Base-by-base conservation (phyloP, 1,284 basidiomycete species). In the Ceratobasidium sp. region DNA sequence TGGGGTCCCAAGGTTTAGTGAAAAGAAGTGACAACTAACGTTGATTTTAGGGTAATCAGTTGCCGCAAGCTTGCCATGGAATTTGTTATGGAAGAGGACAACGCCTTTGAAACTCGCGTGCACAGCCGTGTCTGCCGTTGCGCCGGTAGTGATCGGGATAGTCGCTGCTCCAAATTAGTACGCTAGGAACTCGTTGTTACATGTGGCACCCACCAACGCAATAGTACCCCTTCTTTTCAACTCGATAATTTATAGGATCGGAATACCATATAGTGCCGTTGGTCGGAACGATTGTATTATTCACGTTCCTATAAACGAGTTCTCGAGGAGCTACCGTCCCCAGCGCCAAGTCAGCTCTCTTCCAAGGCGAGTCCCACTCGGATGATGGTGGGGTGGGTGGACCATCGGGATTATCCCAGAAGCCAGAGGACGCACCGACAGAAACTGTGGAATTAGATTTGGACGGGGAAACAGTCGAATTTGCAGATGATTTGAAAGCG, bases 11-110 rank as follows among this genome's bases (percentile, higher is more conserved):
- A 61, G 39, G 39, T 30, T 32, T 8, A 14, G 30, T 4, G 16
- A 32, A 9, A n/a, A 34, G 28, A 43, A 46, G 58, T 55, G 21
- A 55, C 12, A 14, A 83, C 92, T 79, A 80, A 97, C 94, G 75
- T 88, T 91, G 78, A 98, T 92, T 87, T 99, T 99, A n/a, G 97
- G 97, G 80, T 98, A 97, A 80, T 99, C 97, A 1, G 92, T 88
- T 2, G 96, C 96, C 2, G 97, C 88, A 21, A 99, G 85, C 79
- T 93, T 88, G 43, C 97, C 97, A 45, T 92, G 83, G 79, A 98
- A 98, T 1, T 85, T 89, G 80, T 98, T 98, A 77, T 87, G 87
- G 85, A 98, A 99, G 55, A 91, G 83, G 52, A 98, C 91, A 32
- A 85, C 82, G 32, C 95, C 97, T 8, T 84, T 84, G 81, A 96